Percentiles rank a stretch among this genome's conserved stretches.
phyloP scores from a whole-genome alignment of 257 asterid species.

The Rauvolfia tetraphylla region DNA sequence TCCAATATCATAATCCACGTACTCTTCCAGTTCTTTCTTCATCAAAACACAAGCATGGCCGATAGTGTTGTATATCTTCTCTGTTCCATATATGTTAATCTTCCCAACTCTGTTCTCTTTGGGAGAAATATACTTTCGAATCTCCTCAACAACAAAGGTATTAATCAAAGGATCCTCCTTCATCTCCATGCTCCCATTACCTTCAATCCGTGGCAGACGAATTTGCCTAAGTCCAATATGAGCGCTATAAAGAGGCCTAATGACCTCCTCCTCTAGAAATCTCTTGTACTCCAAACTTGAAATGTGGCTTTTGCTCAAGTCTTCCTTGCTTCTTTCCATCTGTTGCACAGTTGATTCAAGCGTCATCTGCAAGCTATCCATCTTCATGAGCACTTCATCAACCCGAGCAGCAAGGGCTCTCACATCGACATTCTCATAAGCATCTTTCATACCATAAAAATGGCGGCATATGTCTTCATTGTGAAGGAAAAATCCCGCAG shows the following conservation, averaged over 20 bases:
- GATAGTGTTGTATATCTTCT: constrained; percentile 57
- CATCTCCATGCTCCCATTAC: constrained; percentile 30
- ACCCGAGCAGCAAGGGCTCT: constrained; percentile 43
- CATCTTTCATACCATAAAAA: constrained; percentile 37
- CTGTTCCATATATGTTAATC: constrained; percentile 61
- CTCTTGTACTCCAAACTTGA: constrained; percentile 55
- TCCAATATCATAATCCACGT: constrained; percentile 84
- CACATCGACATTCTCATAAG: constrained; percentile 34
- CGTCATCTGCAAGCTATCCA: constrained; percentile 63
- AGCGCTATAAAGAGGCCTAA: constrained; percentile 71
- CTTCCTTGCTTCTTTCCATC: constrained; percentile 43
- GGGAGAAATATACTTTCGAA: constrained; percentile 80
- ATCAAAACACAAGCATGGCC: constrained; percentile 74
- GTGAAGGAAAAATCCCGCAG: constrained; percentile 60
- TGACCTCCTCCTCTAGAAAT: constrained; percentile 66
- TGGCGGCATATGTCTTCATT: constrained; percentile 72
- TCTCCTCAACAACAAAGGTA: constrained; percentile 69
- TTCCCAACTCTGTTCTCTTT: constrained; percentile 57
- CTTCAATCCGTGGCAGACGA: constrained; percentile 49
- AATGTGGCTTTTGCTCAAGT: constrained; percentile 29
- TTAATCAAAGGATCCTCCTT: constrained; percentile 72
- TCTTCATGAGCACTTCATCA: constrained; percentile 54
- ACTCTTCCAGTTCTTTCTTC: constrained; percentile 78
- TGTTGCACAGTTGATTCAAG: constrained; percentile 56
- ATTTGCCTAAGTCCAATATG: constrained; percentile 83